Evolutionary conservation across 371 early-diverging fungal species (phyloP), one percentile per base, ranked within the genome.

Genomic region (Rhizomucor miehei): DNA sequence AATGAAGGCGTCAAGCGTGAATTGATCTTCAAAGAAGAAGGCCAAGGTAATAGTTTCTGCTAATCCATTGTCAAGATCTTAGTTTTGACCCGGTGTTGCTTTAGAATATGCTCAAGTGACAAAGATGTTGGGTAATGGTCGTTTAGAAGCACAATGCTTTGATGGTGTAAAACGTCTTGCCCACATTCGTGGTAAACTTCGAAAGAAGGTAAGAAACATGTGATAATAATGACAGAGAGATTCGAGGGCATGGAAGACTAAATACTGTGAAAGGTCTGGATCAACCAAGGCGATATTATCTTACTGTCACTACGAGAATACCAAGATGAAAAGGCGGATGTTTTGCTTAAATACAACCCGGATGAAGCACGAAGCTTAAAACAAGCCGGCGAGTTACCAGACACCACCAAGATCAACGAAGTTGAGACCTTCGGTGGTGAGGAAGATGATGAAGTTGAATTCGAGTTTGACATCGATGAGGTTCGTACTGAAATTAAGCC

Each of bases 291-390:
- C 57, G 99, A 99, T 69, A 90, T 99, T 51, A 87, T 99, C 9
- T 81, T 99, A 48, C 71, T 99, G 6, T 90, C 93, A 23, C 82
- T 98, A 58, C 88, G 99, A 68, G 98, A 99, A 59, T 99, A 88
- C 83, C 94, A 98, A 77, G 96, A 96, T 63, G 85, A 89, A 51
- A 96, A 95, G 78, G 95, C 96, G 51, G 98, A 99, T 80, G 93
- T 99, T 50, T 92, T 98, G 67, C 84, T 91, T 61, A 99, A 98
- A 80, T 99, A 99, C 76, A 93, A 87, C 54, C 89, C 96, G 52
- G 96, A 97, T 56, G 99, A 99, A 84, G 98, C 98, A n/a, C 85
- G 96, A 64, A 82, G 88, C 68, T 79, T 99, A 61, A 96, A 94
- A 75, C 81, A 92, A 39, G 91, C 93, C 60, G 97, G 97, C 53